Evolutionary conservation across 495 filamentous ascomycete species (phyloP).

Genomic region (Xylaria telfairii): DNA sequence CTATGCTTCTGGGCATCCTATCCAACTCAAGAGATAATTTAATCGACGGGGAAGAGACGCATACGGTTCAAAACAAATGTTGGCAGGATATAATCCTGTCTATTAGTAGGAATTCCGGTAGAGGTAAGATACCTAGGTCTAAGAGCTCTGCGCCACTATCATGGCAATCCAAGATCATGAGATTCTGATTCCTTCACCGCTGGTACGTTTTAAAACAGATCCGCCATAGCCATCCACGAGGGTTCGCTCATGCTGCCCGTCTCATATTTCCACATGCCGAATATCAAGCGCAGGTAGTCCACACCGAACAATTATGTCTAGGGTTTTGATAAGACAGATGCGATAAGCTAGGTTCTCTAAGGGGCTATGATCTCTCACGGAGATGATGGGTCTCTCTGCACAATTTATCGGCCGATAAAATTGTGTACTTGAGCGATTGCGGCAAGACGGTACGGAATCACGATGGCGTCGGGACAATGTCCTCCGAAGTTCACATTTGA

Average conservation of each 20-base stretch:
- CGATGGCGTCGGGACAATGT: background rate
- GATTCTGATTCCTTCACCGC: background rate
- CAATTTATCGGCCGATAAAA: slow-evolving; percentile 6
- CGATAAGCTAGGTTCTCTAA: background rate
- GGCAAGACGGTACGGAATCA: slow-evolving; percentile 17
- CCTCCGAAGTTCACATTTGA: slow-evolving; percentile 15
- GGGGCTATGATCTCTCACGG: background rate
- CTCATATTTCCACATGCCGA: background rate
- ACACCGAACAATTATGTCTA: background rate
- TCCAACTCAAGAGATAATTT: background rate
- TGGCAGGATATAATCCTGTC: background rate
- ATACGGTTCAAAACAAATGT: background rate
- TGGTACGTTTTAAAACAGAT: too few species aligned
- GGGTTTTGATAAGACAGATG: slow-evolving; percentile 7
- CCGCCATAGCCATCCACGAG: too few species aligned
- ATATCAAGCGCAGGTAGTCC: background rate
- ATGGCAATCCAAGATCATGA: background rate
- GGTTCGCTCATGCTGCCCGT: background rate
- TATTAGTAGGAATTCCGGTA: background rate
- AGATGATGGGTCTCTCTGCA: slow-evolving; percentile 2
- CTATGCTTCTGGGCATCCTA: background rate
- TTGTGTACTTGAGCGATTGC: background rate
- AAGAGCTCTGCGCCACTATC: slow-evolving; percentile 4
- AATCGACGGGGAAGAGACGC: background rate
- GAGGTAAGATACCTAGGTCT: background rate